Evolutionary conservation across 768 basidiomycete species (phyloP).

Genomic region (Boletus rubescentipes): DNA sequence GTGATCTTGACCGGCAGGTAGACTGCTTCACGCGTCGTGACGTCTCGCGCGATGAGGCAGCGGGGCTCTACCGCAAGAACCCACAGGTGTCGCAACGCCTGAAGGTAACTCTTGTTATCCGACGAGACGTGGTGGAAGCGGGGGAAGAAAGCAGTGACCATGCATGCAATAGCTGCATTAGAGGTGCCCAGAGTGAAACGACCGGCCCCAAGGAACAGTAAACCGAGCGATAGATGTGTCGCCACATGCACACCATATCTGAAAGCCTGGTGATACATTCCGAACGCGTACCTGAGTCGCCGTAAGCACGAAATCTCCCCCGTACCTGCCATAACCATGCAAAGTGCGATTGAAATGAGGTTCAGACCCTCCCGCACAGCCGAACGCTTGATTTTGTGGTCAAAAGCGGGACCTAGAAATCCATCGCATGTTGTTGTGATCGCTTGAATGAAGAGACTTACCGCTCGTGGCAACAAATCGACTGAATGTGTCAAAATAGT

Average conservation of each 20-base stretch:
- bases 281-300: constrained; percentile 85
- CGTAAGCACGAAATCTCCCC: constrained; percentile 90
- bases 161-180: constrained; percentile 85
- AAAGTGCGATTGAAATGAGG: constrained; percentile 79
- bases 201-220: constrained; percentile 92
- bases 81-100: constrained; percentile 95
- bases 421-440: constrained; percentile 3
- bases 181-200: constrained; percentile 91
- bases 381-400: constrained; percentile 84
- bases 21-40: constrained; percentile 87
- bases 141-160: constrained; percentile 92
- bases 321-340: constrained; percentile 97
- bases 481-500: constrained; percentile 78
- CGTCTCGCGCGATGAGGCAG: constrained; percentile 88
- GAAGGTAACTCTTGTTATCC: constrained; percentile 89
- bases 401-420: constrained; percentile 67
- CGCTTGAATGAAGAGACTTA: constrained; percentile 34
- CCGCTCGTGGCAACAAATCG: constrained; percentile 67
- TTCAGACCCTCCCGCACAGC: constrained; percentile 87
- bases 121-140: constrained; percentile 74
- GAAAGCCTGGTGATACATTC: constrained; percentile 72
- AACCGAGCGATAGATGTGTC: constrained; percentile 85
- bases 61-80: constrained; percentile 93
- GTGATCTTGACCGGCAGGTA: constrained; percentile 91
- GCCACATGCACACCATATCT: constrained; percentile 90